Percentiles rank a stretch among this genome's conserved stretches.
phyloP scores from a whole-genome alignment of 352 stramenopile genomes.

The Globisporangium spinosum region DNA sequence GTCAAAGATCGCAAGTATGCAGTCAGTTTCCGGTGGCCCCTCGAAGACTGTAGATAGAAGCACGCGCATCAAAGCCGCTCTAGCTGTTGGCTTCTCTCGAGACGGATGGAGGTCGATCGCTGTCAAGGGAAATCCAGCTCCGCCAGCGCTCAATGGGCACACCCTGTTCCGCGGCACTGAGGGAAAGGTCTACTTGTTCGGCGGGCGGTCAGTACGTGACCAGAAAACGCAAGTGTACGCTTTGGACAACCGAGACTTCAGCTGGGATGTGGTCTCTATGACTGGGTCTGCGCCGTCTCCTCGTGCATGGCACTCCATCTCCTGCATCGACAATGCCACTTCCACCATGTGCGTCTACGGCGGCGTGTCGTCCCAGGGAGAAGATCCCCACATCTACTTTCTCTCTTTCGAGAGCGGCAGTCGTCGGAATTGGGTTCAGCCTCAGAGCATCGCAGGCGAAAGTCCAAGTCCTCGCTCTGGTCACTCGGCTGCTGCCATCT shows the following conservation, averaged over 20 bases:
- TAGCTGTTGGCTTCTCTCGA: constrained; percentile 28
- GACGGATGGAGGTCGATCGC: constrained; percentile 39
- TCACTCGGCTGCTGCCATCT: constrained; percentile 40
- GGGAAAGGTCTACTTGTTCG: constrained; percentile 39
- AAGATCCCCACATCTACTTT: constrained; percentile 47
- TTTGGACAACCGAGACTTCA: constrained; percentile 39
- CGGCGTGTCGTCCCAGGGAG: constrained; percentile 51
- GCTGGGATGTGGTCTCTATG: constrained; percentile 41
- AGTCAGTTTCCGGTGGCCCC: no score
- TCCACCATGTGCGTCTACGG: constrained; percentile 46
- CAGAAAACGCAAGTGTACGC: constrained; percentile 49
- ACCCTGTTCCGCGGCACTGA: constrained; percentile 36
- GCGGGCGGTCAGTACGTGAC: constrained; percentile 57
- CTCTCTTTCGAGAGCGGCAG: constrained; percentile 14
- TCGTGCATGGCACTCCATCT: constrained; percentile 57
- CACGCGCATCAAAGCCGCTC: constrained; percentile 27
- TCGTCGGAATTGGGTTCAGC: constrained; percentile 28
- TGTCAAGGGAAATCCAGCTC: constrained; percentile 65
- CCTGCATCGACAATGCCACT: constrained; percentile 18
- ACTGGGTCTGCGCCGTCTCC: constrained; percentile 29
- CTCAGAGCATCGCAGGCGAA: constrained; percentile 14
- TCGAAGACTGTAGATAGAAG: not conserved
- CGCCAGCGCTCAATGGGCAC: constrained; percentile 60
- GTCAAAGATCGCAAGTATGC: constrained; percentile 21
- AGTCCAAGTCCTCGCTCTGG: constrained; percentile 41